phyloP scores from a whole-genome alignment of 306 rosid species.

The Acacia melanoxylon region DNA sequence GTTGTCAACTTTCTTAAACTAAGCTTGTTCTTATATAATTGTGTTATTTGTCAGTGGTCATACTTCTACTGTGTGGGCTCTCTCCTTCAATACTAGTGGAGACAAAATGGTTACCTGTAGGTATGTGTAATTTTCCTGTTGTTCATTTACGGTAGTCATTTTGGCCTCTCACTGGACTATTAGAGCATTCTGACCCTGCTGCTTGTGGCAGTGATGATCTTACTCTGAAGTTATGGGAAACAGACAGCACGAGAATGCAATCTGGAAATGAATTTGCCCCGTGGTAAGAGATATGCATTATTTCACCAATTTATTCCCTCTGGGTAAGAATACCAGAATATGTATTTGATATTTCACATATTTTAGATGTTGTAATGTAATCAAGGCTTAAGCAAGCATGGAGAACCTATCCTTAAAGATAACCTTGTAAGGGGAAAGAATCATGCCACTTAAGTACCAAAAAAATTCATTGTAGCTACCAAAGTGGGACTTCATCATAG shows the following conservation, averaged over 20 bases:
- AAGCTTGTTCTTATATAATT: neutral
- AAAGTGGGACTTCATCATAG: neutral
- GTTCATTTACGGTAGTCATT: constrained; percentile 20
- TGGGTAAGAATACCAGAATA: constrained; percentile 11
- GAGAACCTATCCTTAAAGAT: neutral
- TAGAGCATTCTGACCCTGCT: constrained; percentile 23
- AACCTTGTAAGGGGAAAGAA: neutral
- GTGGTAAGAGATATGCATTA: constrained; percentile 60
- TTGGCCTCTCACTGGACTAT: constrained; percentile 23
- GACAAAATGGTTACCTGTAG: constrained; percentile 94
- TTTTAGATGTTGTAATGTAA: neutral
- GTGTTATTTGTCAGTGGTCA: constrained; percentile 67
- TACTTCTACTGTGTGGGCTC: constrained; percentile 90
- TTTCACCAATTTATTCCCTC: neutral
- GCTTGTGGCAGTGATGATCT: constrained; percentile 78
- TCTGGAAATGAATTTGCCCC: constrained; percentile 64
- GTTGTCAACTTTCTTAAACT: constrained; percentile 2
- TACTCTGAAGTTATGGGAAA: constrained; percentile 84
- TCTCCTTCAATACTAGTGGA: constrained; percentile 74
- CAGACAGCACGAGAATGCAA: constrained; percentile 53
- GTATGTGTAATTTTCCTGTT: constrained; percentile 41
- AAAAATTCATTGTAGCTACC: neutral
- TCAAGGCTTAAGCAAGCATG: neutral
- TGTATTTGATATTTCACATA: constrained; percentile 4
- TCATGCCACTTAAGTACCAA: neutral